These are phyloP conservation scores for Fusarium luffae DNA, from an alignment of 2,329 filamentous ascomycete species.

Conservation along the genomic window DNA sequence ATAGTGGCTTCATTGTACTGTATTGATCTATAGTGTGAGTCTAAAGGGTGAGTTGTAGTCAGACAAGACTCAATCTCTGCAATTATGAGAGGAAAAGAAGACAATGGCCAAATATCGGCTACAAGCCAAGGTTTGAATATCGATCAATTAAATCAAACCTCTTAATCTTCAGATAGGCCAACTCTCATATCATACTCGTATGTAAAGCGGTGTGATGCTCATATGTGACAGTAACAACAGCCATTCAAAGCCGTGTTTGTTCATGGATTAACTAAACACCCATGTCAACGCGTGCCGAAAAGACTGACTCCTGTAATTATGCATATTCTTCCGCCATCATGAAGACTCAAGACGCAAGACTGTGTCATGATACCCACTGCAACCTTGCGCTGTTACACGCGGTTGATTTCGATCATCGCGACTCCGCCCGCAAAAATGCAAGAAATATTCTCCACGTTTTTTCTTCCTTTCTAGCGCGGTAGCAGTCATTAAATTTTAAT, in stretches of 20 bases:
- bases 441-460: slow-evolving; percentile 7
- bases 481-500: not conserved
- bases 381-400: not conserved
- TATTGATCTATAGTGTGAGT: not conserved
- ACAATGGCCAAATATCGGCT: not conserved
- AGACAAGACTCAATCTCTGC: not conserved
- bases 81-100: not conserved
- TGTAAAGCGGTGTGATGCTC: slow-evolving; percentile 28
- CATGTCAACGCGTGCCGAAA: not conserved
- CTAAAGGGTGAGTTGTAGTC: not conserved
- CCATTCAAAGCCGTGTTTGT: not conserved
- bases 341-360: not conserved
- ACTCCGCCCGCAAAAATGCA: slow-evolving; percentile 22
- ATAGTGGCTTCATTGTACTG: not conserved
- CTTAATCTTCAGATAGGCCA: not conserved
- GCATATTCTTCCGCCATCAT: slow-evolving; percentile 1
- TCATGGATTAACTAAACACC: slow-evolving; percentile 7
- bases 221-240: slow-evolving; percentile 7
- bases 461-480: slow-evolving; percentile 2
- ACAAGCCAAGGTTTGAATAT: not conserved
- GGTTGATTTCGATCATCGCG: slow-evolving; percentile 33
- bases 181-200: not conserved
- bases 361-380: not conserved
- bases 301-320: slow-evolving; percentile 8
- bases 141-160: not conserved